Evolutionary conservation across 1,284 basidiomycete genomes (phyloP).

Genomic region (Ceratorhiza oryzae-sativae): DNA sequence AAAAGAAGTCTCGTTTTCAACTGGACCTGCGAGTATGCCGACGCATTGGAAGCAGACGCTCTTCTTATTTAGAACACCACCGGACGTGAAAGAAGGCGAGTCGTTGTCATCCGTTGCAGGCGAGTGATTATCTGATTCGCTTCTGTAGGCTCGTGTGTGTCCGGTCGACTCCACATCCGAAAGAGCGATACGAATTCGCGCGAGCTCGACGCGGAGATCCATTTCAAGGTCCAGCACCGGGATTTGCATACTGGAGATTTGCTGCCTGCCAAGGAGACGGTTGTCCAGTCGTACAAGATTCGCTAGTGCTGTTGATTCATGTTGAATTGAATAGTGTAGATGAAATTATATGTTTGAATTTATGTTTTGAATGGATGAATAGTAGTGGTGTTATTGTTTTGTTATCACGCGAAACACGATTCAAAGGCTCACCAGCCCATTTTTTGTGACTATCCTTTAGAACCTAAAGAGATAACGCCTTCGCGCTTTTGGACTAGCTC

Average conservation of each 20-base stretch:
- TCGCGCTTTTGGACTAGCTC: no score
- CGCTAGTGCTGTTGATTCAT: conserved; percentile 58
- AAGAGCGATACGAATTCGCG: conserved; percentile 85
- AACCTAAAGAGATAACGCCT: no score
- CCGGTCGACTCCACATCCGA: conserved; percentile 81
- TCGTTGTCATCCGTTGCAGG: neutral
- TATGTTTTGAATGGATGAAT: no score
- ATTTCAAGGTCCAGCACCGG: conserved; percentile 66
- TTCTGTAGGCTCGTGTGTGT: conserved; percentile 70
- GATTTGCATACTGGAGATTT: conserved; percentile 45
- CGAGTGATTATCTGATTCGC: conserved; percentile 17
- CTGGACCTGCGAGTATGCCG: conserved; percentile 82
- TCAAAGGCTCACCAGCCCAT: no score
- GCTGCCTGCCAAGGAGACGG: conserved; percentile 51
- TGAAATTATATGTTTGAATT: no score
- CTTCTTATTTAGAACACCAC: conserved; percentile 84
- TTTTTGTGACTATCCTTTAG: no score
- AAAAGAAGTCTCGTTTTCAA: conserved; percentile 60
- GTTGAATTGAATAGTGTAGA: no score
- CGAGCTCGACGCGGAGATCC: conserved; percentile 92
- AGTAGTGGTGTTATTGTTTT: no score
- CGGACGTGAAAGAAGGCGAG: conserved; percentile 75
- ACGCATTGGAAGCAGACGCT: conserved; percentile 99
- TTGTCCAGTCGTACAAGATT: conserved; percentile 82
- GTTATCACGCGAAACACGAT: no score